These are phyloP conservation scores for Basidiobolus meristosporus DNA, from an alignment of 371 early-diverging fungal species.

Conservation along the genomic window DNA sequence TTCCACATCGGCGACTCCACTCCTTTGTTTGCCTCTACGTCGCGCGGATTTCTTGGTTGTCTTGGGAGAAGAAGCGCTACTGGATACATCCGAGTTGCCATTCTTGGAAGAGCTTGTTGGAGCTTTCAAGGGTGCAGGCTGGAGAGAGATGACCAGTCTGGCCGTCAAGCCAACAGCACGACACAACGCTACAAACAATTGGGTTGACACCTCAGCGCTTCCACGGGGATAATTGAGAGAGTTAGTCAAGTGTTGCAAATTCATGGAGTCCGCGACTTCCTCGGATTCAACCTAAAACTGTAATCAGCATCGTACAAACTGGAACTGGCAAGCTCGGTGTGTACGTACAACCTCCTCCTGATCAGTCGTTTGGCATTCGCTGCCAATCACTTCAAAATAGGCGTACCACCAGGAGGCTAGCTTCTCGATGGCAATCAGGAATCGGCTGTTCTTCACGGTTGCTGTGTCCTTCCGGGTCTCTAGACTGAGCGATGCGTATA, in stretches of 20 bases:
- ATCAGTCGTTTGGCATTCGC: no score
- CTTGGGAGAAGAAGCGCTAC: neutral
- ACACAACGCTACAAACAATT: conserved; percentile 33
- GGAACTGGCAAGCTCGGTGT: no score
- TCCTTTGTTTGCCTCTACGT: neutral
- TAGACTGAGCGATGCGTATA: conserved; percentile 3
- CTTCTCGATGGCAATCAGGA: conserved; percentile 3
- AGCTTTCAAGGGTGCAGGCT: conserved; percentile 30
- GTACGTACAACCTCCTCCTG: no score
- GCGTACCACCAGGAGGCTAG: neutral
- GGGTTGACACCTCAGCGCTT: conserved; percentile 22
- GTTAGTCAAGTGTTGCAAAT: conserved; percentile 8
- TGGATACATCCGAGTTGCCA: neutral
- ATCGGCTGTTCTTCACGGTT: neutral
- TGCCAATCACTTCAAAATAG: no score
- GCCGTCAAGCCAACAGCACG: conserved; percentile 25
- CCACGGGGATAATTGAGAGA: conserved; percentile 8
- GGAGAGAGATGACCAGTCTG: conserved; percentile 41
- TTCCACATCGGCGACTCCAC: neutral
- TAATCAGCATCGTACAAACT: no score
- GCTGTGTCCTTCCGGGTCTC: neutral
- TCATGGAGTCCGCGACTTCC: no score
- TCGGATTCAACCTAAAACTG: no score
- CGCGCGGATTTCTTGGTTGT: neutral
- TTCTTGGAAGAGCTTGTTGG: neutral